Percentiles rank a stretch among this genome's conserved stretches.
Conservation (phyloP, 768 basidiomycete species). For the Pleurotus sapidus region DNA sequence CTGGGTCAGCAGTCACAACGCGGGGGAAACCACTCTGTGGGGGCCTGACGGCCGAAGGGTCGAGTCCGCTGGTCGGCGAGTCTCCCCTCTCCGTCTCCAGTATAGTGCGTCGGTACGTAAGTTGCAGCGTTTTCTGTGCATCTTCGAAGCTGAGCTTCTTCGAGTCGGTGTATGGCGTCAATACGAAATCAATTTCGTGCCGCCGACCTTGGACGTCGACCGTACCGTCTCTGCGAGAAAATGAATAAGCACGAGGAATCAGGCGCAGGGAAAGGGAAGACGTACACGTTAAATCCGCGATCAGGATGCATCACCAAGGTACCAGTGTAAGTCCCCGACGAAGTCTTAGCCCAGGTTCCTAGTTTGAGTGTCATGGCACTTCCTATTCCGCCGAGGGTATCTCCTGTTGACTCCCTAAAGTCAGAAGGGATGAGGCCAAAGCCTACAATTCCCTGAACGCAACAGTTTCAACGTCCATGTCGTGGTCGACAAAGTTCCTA, state of each 20-base stretch:
- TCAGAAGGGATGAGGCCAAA: constrained; percentile 63
- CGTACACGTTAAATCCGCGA: constrained; percentile 57
- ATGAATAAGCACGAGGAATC: not conserved
- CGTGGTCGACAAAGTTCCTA: not conserved
- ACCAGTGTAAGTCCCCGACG: constrained; percentile 38
- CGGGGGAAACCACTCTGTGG: constrained; percentile 28
- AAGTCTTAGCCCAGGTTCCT: constrained; percentile 35
- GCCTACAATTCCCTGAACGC: constrained; percentile 47
- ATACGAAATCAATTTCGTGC: constrained; percentile 56
- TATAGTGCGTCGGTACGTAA: constrained; percentile 48
- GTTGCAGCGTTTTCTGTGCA: constrained; percentile 48
- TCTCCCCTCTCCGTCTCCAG: constrained; percentile 46
- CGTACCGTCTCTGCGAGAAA: constrained; percentile 38
- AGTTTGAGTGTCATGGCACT: constrained; percentile 57
- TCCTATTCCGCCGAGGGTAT: constrained; percentile 62
- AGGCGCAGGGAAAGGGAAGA: not conserved
- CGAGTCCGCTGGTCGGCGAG: constrained; percentile 53
- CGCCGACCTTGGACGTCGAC: constrained; percentile 63
- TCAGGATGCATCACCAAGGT: constrained; percentile 48
- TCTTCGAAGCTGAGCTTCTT: constrained; percentile 42
- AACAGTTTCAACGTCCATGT: not conserved
- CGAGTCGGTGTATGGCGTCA: constrained; percentile 52
- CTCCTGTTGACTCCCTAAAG: constrained; percentile 52
- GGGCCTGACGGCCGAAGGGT: constrained; percentile 43
- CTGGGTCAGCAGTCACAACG: constrained; percentile 33